These are phyloP conservation scores for Hypoxylon lienhwacheense DNA, from an alignment of 495 filamentous ascomycete genomes.

Conservation along the genomic window DNA sequence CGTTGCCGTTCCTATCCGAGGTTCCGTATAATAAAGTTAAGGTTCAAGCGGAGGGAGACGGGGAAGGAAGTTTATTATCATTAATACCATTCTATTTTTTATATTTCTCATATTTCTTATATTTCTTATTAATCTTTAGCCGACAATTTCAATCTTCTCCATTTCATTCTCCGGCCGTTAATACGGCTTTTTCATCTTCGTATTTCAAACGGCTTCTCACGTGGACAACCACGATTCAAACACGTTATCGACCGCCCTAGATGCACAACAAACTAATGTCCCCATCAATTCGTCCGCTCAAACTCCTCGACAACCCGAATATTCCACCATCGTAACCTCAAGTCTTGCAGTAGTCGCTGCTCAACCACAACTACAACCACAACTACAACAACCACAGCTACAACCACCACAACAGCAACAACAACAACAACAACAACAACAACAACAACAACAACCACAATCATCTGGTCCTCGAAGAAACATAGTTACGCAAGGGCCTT, in stretches of 20 bases:
- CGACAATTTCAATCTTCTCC: constrained; percentile 16
- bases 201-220: constrained; percentile 53
- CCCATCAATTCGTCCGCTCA: constrained; percentile 41
- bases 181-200: constrained; percentile 42
- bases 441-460: constrained; percentile 25
- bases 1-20: too few relatives aligned
- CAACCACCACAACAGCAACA: constrained; percentile 39
- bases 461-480: constrained; percentile 45
- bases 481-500: constrained; percentile 25
- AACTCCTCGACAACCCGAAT: constrained; percentile 41
- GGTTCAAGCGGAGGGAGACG: constrained; percentile 24
- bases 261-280: constrained; percentile 39
- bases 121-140: constrained; percentile 2
- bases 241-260: constrained; percentile 45
- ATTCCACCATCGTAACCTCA: constrained; percentile 36
- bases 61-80: constrained; percentile 17
- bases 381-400: neutral
- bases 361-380: constrained; percentile 31
- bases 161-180: constrained; percentile 41
- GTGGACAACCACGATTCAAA: constrained; percentile 38
- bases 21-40: constrained; percentile 14
- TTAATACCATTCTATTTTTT: too few relatives aligned
- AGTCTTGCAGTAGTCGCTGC: constrained; percentile 21
- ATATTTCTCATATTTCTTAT: too few relatives aligned
- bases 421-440: neutral